Base-by-base conservation (phyloP, 495 filamentous ascomycete species). In the Pyrenula massariospora region DNA sequence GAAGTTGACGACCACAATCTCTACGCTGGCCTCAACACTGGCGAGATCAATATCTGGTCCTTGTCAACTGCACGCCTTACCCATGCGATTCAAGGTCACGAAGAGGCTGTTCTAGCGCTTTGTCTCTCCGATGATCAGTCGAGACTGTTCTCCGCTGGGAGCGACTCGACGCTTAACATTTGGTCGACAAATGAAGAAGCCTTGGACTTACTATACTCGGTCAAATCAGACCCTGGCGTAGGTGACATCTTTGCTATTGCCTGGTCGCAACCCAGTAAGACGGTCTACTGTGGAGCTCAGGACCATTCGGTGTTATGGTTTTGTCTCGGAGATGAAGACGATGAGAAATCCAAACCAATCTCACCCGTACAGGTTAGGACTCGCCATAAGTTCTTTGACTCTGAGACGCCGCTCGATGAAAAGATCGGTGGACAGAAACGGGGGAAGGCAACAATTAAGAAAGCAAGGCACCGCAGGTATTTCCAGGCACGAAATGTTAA, bases 201-300 rank as follows among this genome's bases (percentile, higher is more conserved):
- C n/a, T 83, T 86, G 60, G 70, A 74, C 42, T 76, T 80, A n/a
- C 72, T 92, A 0, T 95, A 91, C 71, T 87, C 91, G 25, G 89
- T 98, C 57, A 94, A 95, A 70, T 93, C 89, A 25, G 87, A 85
- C 36, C 91, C 91, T 68, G 94, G 97, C 64, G 90, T 96, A 24
- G 93, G 93, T 52, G 93, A 98, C 68, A 84, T 98, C 22, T 98
- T 97, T 65, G 92, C 89, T 57, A 82, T 96, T 52, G 86, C 84
- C 2, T 96, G 94, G 69, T 95, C 91, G 1, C 70, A 82, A 2
- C 78, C 76, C 56, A 74, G 87, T 59, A 76, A 92, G 63, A 95
- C 87, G 0, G 80, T 93, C 12, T 98, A 95, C 71, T 80, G 96
- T 49, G 93, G 93, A 47, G 88, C 89, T 10, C 94, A 97, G 65